Conservation (phyloP, 164 flowering plant genomes). For the Berberis thunbergii region DNA sequence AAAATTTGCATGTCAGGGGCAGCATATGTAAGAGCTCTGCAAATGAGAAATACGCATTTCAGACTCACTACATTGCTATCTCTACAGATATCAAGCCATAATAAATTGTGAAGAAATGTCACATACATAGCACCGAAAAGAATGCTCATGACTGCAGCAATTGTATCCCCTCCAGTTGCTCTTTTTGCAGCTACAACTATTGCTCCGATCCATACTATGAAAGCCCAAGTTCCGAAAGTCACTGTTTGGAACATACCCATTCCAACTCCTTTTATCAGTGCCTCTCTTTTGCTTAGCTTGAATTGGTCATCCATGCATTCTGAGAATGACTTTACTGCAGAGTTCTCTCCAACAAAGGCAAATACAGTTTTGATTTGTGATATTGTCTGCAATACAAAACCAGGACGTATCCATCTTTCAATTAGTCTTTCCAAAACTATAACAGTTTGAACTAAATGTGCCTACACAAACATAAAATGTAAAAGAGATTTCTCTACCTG, state of each 20-base stretch:
- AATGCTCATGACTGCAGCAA: constrained; percentile 70
- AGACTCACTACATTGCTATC: background rate
- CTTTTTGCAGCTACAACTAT: constrained; percentile 30
- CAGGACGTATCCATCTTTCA: background rate
- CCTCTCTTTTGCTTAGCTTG: constrained; percentile 40
- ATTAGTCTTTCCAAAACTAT: background rate
- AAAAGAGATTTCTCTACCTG: constrained; percentile 27
- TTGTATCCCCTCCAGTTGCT: constrained; percentile 45
- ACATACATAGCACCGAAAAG: constrained; percentile 73
- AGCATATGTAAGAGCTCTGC: constrained; percentile 64
- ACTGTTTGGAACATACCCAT: constrained; percentile 56
- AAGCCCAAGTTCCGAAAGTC: constrained; percentile 56
- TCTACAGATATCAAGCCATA: too few relatives aligned
- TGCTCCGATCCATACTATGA: constrained; percentile 64
- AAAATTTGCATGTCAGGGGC: constrained; percentile 63
- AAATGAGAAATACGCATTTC: background rate
- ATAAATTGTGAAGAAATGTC: background rate
- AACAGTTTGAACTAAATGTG: background rate
- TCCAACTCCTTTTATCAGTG: constrained; percentile 58
- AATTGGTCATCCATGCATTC: constrained; percentile 37
- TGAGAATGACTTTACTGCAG: constrained; percentile 39
- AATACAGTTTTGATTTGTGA: constrained; percentile 65
- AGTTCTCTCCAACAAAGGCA: constrained; percentile 59
- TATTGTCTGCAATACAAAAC: constrained; percentile 31
- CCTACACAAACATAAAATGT: background rate